Base-by-base conservation (phyloP, 345 rosid genomes). In the Ceriops decandra region DNA sequence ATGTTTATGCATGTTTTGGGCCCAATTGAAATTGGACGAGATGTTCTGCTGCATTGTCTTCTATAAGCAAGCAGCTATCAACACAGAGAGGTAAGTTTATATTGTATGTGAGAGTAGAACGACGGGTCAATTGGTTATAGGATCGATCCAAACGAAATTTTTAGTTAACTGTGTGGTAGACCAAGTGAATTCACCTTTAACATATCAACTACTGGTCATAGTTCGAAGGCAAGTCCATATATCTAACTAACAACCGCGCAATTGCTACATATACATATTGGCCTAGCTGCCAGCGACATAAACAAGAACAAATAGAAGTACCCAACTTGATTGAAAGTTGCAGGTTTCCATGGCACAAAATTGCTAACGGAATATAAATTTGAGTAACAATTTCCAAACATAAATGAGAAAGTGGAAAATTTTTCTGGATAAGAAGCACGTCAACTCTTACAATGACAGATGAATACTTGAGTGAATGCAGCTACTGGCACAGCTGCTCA, bases 401-500 rank as follows among this genome's bases (percentile, higher is more conserved):
- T 19, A 42, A 67, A 46, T 27, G 68, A 54, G 15, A 52, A 33
- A 30, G 21, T 13, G 30, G 5, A 72, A 28, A 36, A 58, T 6
- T 6, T 13, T 66, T 42, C 15, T 49, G 5, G 66, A 63, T 28
- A 31, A 52, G 38, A 15, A 42, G 59, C 27, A 68, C 13, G 54
- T 33, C 28, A 19, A 11, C 66, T 52, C 60, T 56, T 56, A 68
- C 42, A n/a, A 17, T 35, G 54, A 35, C 52, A 59, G 62, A 64
- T 5, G 52, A 53, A 53, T 56, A n/a, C 70, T 63, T 58, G 10
- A 52, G 73, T 67, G 52, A 32, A 60, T 33, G 64, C 58, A 66
- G 59, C 82, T 83, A 90, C 85, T 79, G 89, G 86, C 98, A 93
- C 51, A 93, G 88, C 84, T 89, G 88, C 83, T 91, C 95, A 42